These are phyloP conservation scores for Yamadazyma paraphyllophila DNA, from an alignment of 805 yeast species.

Conservation along the genomic window DNA sequence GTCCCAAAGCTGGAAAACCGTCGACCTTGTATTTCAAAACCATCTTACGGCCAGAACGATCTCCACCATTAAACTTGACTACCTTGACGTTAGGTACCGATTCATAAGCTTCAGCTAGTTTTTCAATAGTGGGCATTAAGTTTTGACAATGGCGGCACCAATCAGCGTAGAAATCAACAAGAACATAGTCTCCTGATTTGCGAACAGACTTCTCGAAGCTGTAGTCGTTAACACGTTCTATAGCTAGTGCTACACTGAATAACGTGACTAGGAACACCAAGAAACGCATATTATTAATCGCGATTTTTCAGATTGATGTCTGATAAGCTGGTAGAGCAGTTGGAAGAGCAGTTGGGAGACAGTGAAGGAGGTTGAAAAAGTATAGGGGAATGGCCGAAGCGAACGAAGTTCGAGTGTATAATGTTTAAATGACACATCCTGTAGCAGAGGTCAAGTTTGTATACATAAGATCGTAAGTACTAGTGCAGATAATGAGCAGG, in stretches of 20 bases:
- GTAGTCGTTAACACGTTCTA: conserved; percentile 45
- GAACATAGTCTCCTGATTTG: conserved; percentile 48
- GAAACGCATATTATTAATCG: background rate
- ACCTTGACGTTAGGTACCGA: conserved; percentile 42
- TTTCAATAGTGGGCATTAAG: conserved; percentile 49
- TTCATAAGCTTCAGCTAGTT: conserved; percentile 31
- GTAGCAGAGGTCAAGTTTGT: no score
- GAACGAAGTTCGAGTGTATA: no score
- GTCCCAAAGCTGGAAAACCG: conserved; percentile 65
- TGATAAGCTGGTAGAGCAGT: no score
- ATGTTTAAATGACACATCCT: no score
- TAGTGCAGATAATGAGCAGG: no score
- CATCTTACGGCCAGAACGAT: conserved; percentile 47
- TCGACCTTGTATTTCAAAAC: conserved; percentile 50
- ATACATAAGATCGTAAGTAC: no score
- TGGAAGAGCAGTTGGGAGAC: no score
- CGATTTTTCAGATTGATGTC: no score
- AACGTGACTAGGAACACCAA: background rate
- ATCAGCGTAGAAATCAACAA: conserved; percentile 57
- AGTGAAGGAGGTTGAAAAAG: no score
- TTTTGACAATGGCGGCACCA: conserved; percentile 73
- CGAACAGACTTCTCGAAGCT: conserved; percentile 56
- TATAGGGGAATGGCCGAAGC: no score
- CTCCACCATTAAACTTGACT: conserved; percentile 57
- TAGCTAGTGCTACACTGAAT: conserved; percentile 1